Conservation (phyloP, 1,139 yeast species). For the Kodamaea sp. region DNA sequence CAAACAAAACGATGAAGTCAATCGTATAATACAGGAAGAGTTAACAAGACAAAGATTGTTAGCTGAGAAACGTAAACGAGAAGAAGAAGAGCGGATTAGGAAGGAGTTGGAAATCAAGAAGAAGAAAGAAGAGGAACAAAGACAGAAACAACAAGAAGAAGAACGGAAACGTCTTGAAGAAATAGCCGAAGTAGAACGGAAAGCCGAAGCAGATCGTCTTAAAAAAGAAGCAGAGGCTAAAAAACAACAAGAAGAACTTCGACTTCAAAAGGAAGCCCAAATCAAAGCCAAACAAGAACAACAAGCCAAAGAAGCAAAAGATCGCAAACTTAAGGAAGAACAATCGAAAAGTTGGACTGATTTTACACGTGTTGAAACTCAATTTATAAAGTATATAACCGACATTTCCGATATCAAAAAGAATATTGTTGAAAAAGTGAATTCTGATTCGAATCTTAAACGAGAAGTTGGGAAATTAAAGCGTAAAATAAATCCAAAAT, state of each 20-base stretch:
- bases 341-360: conserved; percentile 26
- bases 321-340: conserved; percentile 10
- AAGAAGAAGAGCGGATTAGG: conserved; percentile 5
- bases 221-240: conserved; percentile 9
- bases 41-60: conserved; percentile 1
- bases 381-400: conserved; percentile 49
- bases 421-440: conserved; percentile 50
- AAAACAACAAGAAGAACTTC: conserved; percentile 12
- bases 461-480: conserved; percentile 45
- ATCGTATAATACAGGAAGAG: conserved; percentile 6
- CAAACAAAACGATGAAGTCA: conserved; percentile 7
- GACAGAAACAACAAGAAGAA: conserved; percentile 11
- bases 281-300: conserved; percentile 12
- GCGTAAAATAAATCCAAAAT: conserved; percentile 77
- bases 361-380: conserved; percentile 38
- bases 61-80: background rate
- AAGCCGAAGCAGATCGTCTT: conserved; percentile 7
- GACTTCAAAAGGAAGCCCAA: conserved; percentile 5
- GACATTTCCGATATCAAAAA: conserved; percentile 58
- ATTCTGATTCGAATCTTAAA: conserved; percentile 39
- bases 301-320: conserved; percentile 14
- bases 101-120: conserved; percentile 6
- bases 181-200: conserved; percentile 6
- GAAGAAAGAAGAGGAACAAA: conserved; percentile 7
- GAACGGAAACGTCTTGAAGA: conserved; percentile 9